These are phyloP conservation scores for Malassezia japonica DNA, from an alignment of 1,284 basidiomycete genomes.

Conservation along the genomic window DNA sequence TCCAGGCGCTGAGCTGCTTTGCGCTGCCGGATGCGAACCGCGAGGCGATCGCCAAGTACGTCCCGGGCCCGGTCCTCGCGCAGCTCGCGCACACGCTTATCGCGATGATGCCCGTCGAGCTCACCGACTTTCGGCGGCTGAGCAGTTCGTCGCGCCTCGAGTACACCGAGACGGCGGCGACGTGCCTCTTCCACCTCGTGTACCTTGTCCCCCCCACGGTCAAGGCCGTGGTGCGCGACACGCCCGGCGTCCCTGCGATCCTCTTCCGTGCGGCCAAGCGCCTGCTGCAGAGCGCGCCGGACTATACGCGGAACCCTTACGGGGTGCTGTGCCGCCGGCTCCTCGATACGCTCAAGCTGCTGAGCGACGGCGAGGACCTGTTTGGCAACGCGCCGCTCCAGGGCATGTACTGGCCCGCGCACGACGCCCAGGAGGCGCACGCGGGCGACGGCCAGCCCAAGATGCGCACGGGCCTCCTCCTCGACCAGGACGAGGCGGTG, in stretches of 20 bases:
- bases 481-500: conserved; percentile 10
- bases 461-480: not conserved
- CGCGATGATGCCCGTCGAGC: conserved; percentile 68
- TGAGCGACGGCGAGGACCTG: conserved; percentile 68
- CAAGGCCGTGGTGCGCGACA: conserved; percentile 60
- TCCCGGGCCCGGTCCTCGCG: conserved; percentile 59
- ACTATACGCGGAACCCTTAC: conserved; percentile 55
- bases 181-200: conserved; percentile 73
- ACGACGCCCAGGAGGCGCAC: not conserved
- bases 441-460: not conserved
- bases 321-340: conserved; percentile 62
- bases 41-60: conserved; percentile 58
- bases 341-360: conserved; percentile 70
- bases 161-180: conserved; percentile 66
- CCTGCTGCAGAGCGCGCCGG: conserved; percentile 53
- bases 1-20: conserved; percentile 72
- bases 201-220: conserved; percentile 69
- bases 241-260: conserved; percentile 49
- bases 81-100: conserved; percentile 62
- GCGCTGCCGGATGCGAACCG: conserved; percentile 71
- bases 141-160: conserved; percentile 61
- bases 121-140: conserved; percentile 65
- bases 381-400: conserved; percentile 56
- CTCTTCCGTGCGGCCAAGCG: conserved; percentile 51
- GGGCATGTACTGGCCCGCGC: conserved; percentile 23